phyloP scores from a whole-genome alignment of 352 stramenopile species.

The Detonula confervacea region DNA sequence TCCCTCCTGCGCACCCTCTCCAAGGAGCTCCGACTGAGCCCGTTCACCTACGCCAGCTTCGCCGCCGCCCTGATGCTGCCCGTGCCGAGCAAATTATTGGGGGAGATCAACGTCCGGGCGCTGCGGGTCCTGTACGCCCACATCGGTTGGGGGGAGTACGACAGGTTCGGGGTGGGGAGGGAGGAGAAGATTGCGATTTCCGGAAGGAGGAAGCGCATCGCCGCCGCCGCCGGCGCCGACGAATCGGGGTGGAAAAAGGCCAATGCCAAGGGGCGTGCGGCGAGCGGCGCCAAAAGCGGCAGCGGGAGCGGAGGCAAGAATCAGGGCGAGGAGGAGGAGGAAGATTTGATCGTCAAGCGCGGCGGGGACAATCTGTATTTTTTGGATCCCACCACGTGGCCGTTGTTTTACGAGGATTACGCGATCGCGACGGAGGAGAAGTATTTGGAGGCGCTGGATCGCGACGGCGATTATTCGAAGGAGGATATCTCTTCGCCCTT shows the following conservation, averaged over 20 bases:
- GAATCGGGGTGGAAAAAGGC: background rate
- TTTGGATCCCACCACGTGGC: constrained; percentile 79
- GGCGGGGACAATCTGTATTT: constrained; percentile 80
- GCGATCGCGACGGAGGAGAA: constrained; percentile 70
- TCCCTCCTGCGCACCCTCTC: constrained; percentile 74
- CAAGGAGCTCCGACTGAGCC: constrained; percentile 66
- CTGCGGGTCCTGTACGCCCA: constrained; percentile 64
- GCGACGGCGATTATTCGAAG: background rate
- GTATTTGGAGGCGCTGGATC: constrained; percentile 49
- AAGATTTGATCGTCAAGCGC: constrained; percentile 45
- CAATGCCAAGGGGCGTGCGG: too few species aligned
- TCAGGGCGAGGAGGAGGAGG: constrained; percentile 27
- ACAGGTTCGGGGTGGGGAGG: constrained; percentile 10
- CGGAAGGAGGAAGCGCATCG: too few species aligned
- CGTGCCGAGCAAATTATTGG: constrained; percentile 66
- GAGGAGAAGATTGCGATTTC: background rate
- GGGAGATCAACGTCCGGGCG: constrained; percentile 74
- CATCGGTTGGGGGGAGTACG: constrained; percentile 50
- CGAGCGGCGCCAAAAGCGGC: too few species aligned
- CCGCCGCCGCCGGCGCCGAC: background rate
- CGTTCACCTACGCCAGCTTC: constrained; percentile 78
- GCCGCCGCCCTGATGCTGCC: constrained; percentile 67
- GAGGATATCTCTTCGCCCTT: background rate
- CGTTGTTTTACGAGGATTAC: constrained; percentile 84
- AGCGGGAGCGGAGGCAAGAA: background rate